Conservation (phyloP, 2,329 filamentous ascomycete species). For the Lasiodiplodia theobromae region DNA sequence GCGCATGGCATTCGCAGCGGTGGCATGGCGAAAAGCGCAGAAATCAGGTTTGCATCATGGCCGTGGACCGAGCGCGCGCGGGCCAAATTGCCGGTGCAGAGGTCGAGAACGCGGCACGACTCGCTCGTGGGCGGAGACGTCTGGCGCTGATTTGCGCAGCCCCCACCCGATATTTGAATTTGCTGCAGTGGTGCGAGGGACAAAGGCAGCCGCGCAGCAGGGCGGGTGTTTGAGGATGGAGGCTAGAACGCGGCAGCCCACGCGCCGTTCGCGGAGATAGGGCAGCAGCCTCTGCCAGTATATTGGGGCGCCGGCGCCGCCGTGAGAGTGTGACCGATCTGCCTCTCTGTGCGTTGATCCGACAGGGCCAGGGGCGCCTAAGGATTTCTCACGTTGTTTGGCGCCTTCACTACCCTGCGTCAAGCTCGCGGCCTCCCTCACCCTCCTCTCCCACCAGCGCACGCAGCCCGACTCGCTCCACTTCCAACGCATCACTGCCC, state of each 20-base stretch:
- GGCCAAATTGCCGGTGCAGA: constrained; percentile 14
- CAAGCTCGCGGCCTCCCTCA: constrained; percentile 7
- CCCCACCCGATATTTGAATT: constrained; percentile 6
- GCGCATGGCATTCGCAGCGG: constrained; percentile 23
- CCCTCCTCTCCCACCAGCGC: constrained; percentile 13
- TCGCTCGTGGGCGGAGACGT: constrained; percentile 17
- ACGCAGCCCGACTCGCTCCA: constrained; percentile 21
- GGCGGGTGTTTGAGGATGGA: constrained; percentile 10
- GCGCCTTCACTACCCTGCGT: constrained; percentile 24
- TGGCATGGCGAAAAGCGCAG: constrained; percentile 19
- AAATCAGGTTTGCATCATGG: constrained; percentile 18
- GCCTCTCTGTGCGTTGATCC: constrained; percentile 20
- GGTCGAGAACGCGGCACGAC: constrained; percentile 12
- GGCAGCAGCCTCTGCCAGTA: constrained; percentile 18
- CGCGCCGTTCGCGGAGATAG: constrained; percentile 21
- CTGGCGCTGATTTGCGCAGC: constrained; percentile 25
- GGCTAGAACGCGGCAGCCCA: constrained; percentile 21
- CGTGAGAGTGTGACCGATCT: constrained; percentile 25
- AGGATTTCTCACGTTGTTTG: constrained; percentile 26
- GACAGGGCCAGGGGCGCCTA: constrained; percentile 24
- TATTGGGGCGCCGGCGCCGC: constrained; percentile 15
- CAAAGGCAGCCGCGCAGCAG: constrained; percentile 7
- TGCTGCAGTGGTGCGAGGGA: not conserved
- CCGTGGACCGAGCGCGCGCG: constrained; percentile 20
- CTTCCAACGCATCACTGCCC: constrained; percentile 20